phyloP scores from a whole-genome alignment of 2,329 filamentous ascomycete species.

The Claviceps sp. region DNA sequence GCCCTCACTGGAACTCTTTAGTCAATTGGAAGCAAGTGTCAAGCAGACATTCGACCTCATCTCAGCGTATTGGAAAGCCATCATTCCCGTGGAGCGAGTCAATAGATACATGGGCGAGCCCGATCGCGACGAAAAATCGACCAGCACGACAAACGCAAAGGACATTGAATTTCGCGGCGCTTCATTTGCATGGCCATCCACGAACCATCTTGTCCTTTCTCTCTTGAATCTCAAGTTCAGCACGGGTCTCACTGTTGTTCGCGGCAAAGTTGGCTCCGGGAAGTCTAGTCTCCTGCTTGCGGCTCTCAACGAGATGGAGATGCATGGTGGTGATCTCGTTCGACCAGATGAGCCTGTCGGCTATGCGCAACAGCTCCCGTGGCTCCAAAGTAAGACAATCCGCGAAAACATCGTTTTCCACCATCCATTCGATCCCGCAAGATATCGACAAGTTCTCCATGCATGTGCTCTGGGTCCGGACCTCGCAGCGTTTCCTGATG shows the following conservation, averaged over 20 bases:
- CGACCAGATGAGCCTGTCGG: conserved; percentile 37
- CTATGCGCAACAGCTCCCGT: conserved; percentile 48
- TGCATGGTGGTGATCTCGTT: conserved; percentile 35
- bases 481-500: conserved; percentile 39
- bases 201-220: conserved; percentile 35
- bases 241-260: conserved; percentile 39
- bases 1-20: conserved; percentile 70
- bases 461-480: conserved; percentile 46
- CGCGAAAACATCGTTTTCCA: conserved; percentile 53
- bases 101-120: conserved; percentile 80
- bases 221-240: conserved; percentile 32
- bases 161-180: conserved; percentile 47
- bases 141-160: conserved; percentile 17
- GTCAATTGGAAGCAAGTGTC: conserved; percentile 58
- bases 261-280: conserved; percentile 46
- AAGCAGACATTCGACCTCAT: conserved; percentile 64
- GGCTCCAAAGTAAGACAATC: conserved; percentile 53
- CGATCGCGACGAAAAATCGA: conserved; percentile 47
- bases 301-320: conserved; percentile 53
- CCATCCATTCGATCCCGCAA: conserved; percentile 34
- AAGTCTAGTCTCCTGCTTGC: conserved; percentile 48
- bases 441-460: conserved; percentile 47
- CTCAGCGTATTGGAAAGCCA: conserved; percentile 65
- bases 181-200: conserved; percentile 70
- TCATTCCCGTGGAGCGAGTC: conserved; percentile 69